Base-by-base conservation (phyloP, 1,284 basidiomycete species). In the Caloboletus firmus region DNA sequence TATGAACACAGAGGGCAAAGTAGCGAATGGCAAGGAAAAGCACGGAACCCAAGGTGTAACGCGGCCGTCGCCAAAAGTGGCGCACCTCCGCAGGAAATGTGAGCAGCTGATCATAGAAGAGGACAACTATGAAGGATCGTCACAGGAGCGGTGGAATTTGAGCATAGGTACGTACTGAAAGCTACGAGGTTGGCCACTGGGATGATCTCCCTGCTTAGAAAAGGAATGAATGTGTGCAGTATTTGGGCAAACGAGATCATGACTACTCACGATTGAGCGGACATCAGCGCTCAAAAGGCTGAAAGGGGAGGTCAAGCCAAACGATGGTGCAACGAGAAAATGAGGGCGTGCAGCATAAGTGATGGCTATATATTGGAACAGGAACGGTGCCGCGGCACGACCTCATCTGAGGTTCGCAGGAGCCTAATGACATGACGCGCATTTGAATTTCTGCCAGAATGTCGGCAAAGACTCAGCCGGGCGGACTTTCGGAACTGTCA, bases 1-100 rank as follows among this genome's bases (percentile, higher is more conserved):
- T n/a, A 13, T 62, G 62, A 32, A 57, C 18, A 20, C 71, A 49
- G 11, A 78, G 42, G 7, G 69, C 57, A 1, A 69, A 35, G 49
- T 79, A 79, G n/a, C 78, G 74, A 44, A 70, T 72, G 15, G 67
- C 18, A 42, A 74, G 70, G 63, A 77, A 78, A 5, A 76, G 59
- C 5, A 60, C 28, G 13, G 65, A 64, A 5, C 57, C 61, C 63
- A 68, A 72, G 20, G 63, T 66, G 32, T 66, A 47, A 6, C 51
- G 46, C n/a, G 59, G 52, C 2, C 61, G 49, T 11, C 48, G 56
- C 76, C 77, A 79, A 60, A 74, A 76, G 18, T 67, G 62, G 17
- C 66, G 64, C 30, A 74, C 52, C 56, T 79, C 77, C 12, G 54
- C 51, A 2, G 64, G 48, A 15, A 77, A 47, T 1, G 76, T 79